These are phyloP conservation scores for Fusarium acutatum DNA, from an alignment of 2,329 filamentous ascomycete genomes.

Conservation along the genomic window DNA sequence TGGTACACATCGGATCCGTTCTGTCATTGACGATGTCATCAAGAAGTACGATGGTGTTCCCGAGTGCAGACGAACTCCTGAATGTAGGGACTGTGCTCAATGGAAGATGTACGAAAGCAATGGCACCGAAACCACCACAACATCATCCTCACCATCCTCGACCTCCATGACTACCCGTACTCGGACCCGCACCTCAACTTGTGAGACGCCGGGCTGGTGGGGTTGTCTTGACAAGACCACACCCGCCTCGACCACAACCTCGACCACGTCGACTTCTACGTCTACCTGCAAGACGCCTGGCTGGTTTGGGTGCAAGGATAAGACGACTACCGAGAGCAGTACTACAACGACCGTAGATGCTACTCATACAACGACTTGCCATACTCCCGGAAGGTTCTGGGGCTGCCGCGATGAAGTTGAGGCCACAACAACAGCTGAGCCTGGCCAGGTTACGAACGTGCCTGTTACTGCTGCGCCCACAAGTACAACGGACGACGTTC, in stretches of 20 bases:
- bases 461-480: conserved; percentile 46
- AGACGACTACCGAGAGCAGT: conserved; percentile 46
- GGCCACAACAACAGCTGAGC: conserved; percentile 46
- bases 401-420: conserved; percentile 59
- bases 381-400: conserved; percentile 65
- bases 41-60: conserved; percentile 84
- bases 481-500: conserved; percentile 38
- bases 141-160: conserved; percentile 56
- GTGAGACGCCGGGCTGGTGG: conserved; percentile 94
- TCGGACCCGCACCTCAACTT: conserved; percentile 84
- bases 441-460: conserved; percentile 41
- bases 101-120: conserved; percentile 98
- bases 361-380: conserved; percentile 50
- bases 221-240: conserved; percentile 77
- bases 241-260: conserved; percentile 50
- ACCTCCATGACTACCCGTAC: conserved; percentile 68
- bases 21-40: conserved; percentile 88
- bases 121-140: conserved; percentile 78
- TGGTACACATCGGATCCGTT: conserved; percentile 88
- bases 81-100: conserved; percentile 87
- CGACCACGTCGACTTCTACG: conserved; percentile 58
- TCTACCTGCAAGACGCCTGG: conserved; percentile 69
- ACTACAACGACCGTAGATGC: conserved; percentile 45
- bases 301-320: conserved; percentile 72
- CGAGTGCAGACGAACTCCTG: conserved; percentile 75